A percentile compares a stretch with the other conserved stretches of the same genome.
Evolutionary conservation across 306 rosid genomes (phyloP).

Genomic region (peach (Prunus persica)): Prunus_persica_NCBIv2 NC_034009.1:12622001-12622500

Average conservation of each 20-base stretch:
- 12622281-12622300: background rate
- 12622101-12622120: too few relatives aligned
- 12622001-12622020: constrained; percentile 18
- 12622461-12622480: background rate
- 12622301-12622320: background rate
- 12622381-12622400: background rate
- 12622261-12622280: too few relatives aligned
- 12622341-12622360: background rate
- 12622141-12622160: too few relatives aligned
- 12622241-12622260: too few relatives aligned
- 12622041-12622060: background rate
- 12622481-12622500: background rate
- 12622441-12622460: background rate
- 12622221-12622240: too few relatives aligned
- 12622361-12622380: background rate
- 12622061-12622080: background rate
- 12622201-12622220: too few relatives aligned
- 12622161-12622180: too few relatives aligned
- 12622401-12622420: background rate
- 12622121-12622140: too few relatives aligned
- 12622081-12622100: too few relatives aligned
- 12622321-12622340: background rate
- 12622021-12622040: constrained; percentile 13
- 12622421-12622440: background rate
- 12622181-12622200: too few relatives aligned